Conservation (phyloP, 768 basidiomycete genomes). For the Tulasnella sp. region DNA sequence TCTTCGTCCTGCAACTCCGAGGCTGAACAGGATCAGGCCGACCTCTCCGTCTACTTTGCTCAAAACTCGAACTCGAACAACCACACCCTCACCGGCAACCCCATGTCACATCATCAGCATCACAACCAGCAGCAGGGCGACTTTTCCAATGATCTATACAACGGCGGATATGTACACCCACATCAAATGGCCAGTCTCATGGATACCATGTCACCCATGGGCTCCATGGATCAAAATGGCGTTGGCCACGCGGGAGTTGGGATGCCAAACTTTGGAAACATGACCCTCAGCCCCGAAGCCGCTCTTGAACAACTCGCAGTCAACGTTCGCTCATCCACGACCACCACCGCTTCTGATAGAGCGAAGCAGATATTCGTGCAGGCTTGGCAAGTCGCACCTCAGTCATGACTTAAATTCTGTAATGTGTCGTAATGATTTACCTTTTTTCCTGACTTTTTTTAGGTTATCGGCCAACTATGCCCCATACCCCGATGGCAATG, state of each 20-base stretch:
- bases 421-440: too few species aligned
- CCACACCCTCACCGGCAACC: too few species aligned
- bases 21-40: too few species aligned
- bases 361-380: conserved; percentile 91
- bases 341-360: conserved; percentile 80
- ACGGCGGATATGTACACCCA: background rate
- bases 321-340: conserved; percentile 79
- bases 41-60: too few species aligned
- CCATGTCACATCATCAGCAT: background rate
- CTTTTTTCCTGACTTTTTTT: background rate
- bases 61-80: too few species aligned
- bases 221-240: background rate
- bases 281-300: conserved; percentile 66
- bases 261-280: conserved; percentile 53
- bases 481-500: conserved; percentile 84
- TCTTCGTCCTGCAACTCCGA: too few species aligned
- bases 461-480: conserved; percentile 87
- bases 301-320: conserved; percentile 76
- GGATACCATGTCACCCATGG: background rate
- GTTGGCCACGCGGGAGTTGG: background rate
- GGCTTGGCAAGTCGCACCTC: conserved; percentile 53
- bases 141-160: background rate
- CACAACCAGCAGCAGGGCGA: background rate
- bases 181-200: background rate
- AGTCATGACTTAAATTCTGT: conserved; percentile 4